Conservation (phyloP, 2,329 filamentous ascomycete species). For the Blastomyces gilchristii region DNA sequence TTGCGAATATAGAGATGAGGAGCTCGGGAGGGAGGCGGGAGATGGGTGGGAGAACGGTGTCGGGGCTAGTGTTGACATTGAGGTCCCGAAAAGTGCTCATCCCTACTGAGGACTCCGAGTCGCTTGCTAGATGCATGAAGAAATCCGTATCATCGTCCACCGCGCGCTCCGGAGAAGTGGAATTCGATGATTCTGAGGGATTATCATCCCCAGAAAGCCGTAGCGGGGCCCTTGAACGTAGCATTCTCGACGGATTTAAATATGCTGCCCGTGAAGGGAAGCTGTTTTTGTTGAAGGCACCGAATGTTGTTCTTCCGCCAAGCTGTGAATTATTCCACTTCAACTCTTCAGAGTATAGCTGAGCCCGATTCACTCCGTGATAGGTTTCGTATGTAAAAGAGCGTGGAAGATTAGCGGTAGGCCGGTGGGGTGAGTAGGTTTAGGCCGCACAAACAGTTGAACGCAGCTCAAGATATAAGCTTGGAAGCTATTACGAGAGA, state of each 20-base stretch:
- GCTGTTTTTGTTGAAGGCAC: neutral
- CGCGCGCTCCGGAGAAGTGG: constrained; percentile 30
- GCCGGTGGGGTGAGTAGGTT: neutral
- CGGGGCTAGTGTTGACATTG: constrained; percentile 47
- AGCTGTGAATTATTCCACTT: neutral
- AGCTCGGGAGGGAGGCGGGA: constrained; percentile 85
- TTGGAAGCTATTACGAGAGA: neutral
- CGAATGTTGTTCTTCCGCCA: neutral
- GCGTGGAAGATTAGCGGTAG: neutral
- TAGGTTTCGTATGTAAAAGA: neutral
- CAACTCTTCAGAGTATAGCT: neutral
- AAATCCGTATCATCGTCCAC: constrained; percentile 89
- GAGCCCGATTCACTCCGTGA: neutral
- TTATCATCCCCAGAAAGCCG: constrained; percentile 33
- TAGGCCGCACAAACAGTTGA: neutral
- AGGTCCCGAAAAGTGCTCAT: constrained; percentile 67
- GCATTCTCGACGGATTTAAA: constrained; percentile 20
- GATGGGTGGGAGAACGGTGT: constrained; percentile 48
- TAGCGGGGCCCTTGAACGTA: constrained; percentile 28
- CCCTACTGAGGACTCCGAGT: constrained; percentile 85
- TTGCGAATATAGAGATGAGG: constrained; percentile 83
- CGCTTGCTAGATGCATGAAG: constrained; percentile 70
- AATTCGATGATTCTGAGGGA: constrained; percentile 33
- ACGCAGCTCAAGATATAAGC: neutral
- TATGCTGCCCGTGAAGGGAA: neutral